A percentile compares a stretch with the other conserved stretches of the same genome.
Evolutionary conservation across 176 grass and related monocot genomes (phyloP).

Genomic region (Olyra latifolia): DNA sequence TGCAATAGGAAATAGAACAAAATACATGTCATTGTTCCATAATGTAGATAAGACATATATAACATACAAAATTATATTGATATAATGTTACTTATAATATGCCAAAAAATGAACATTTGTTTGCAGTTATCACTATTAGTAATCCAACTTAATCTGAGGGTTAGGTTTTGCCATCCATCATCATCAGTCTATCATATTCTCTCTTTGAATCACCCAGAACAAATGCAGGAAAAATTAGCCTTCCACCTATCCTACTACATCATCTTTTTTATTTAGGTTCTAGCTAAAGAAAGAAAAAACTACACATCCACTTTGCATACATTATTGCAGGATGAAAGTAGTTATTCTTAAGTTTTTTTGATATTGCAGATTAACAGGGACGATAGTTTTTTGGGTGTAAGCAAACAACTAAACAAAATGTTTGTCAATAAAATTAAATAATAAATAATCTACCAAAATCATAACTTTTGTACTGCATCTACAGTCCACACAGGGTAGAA

Average conservation of each 20-base stretch:
- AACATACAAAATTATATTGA: not conserved
- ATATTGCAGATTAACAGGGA: not conserved
- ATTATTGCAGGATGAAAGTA: not conserved
- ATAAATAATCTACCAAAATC: not conserved
- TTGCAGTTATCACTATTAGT: not conserved
- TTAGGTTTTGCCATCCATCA: not conserved
- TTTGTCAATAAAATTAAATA: slow-evolving; percentile 10
- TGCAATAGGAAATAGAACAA: slow-evolving; percentile 42
- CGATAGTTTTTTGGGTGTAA: not conserved
- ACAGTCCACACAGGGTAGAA: not conserved
- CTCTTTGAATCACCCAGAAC: slow-evolving; percentile 2
- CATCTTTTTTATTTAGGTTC: not conserved
- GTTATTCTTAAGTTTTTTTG: not conserved
- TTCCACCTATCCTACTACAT: not conserved
- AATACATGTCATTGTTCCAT: slow-evolving; percentile 24
- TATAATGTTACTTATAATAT: not conserved
- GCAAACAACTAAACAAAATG: slow-evolving; percentile 2
- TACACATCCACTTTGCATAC: not conserved
- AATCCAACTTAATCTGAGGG: not conserved
- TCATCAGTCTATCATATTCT: not conserved
- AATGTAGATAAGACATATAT: slow-evolving; percentile 19
- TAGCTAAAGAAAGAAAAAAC: not conserved
- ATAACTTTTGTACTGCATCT: slow-evolving; percentile 7
- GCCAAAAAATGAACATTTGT: not conserved
- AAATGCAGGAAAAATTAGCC: not conserved